Base-by-base conservation (phyloP, 1,284 basidiomycete genomes). In the Marasmius oreades region DNA sequence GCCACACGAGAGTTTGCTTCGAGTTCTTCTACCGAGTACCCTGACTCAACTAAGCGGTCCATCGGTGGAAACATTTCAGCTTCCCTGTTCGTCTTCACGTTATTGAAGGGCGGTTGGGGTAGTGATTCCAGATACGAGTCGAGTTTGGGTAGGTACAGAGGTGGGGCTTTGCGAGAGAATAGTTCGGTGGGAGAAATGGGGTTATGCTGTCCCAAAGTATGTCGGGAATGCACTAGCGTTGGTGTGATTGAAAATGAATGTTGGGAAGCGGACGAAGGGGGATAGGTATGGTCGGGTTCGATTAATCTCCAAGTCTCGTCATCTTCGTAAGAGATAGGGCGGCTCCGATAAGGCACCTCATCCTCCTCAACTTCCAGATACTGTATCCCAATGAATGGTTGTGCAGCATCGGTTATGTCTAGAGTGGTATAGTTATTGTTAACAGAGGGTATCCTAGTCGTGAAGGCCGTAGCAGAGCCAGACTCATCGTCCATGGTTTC, bases 11-110 rank as follows among this genome's bases (percentile, higher is more conserved):
- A 67, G 61, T 88, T 88, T 43, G 70, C 68, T 64, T 87, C 82
- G 50, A 90, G 66, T 60, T 87, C 84, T 39, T 81, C 80, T 11
- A 88, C 64, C 1, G 77, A 77, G 56, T 68, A 72, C 7, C 77
- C 78, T 6, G 76, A 70, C 22, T 73, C 73, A 5, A 72, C 72
- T 33, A 89, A 70, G 16, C 70, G 70, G 44, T 85, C 79, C 77
- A 88, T 76, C 4, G 86, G 86, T 53, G 78, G 77, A 62, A 89
- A 88, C 77, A 84, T 82, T 3, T 56, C 48, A 10, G 61, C 57
- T 26, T 55, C 50, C 57, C 59, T 59, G 51, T 56, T 53, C 59
- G 61, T 58, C 63, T 53, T 46, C 62, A 58, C 43, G 58, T 64
- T 50, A 55, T 62, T 28, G 58, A 79, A 72, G 47, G 66, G 52